Evolutionary conservation across 2,329 filamentous ascomycete genomes (phyloP), one percentile per base, ranked within the genome.

Genomic region (Ophiostoma himal-ulmi): DNA sequence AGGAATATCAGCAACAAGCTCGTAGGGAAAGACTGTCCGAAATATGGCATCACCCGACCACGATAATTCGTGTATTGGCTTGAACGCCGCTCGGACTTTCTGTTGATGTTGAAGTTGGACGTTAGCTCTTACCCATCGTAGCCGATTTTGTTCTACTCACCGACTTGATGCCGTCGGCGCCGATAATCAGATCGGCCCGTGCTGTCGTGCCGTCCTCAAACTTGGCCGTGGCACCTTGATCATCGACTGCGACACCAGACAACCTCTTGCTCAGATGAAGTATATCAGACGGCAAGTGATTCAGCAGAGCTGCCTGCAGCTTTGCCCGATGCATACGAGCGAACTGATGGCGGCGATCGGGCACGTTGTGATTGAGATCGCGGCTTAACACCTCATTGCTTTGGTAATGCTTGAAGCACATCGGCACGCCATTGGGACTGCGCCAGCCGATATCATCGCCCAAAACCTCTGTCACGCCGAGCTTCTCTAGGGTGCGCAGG

Each of bases 141-240:
- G 52, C 22, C 11, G 8, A 13, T 11, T 22, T 11, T 22, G 17
- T 10, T 57, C n/a, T 5, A 26, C 52, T 13, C 14, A 26, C 52
- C n/a, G 52, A 57, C 52, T 57, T 57, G 52, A 57, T 57, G 52
- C 52, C 52, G n/a, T 57, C 52, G 10, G 52, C 52, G 26, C 52
- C 52, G 22, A 57, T 17, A 3, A 57, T 26, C 3, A 57, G 52
- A 57, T 57, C 52, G n/a, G n/a, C 52, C 52, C 22, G 52, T n/a
- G 5, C 52, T n/a, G 52, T 57, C 22, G 52, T 11, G 6, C n/a
- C 52, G n/a, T 57, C 52, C 52, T 57, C 52, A 5, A 57, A 26
- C 3, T 22, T 22, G n/a, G 52, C 52, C n/a, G 52, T 57, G 52
- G 52, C 52, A 22, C 52, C 52, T 10, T 57, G 8, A 5, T 57